Percentiles rank a stretch among this genome's conserved stretches.
These are phyloP conservation scores for Russula earlei DNA, from an alignment of 768 basidiomycete species.

Conservation along the genomic window DNA sequence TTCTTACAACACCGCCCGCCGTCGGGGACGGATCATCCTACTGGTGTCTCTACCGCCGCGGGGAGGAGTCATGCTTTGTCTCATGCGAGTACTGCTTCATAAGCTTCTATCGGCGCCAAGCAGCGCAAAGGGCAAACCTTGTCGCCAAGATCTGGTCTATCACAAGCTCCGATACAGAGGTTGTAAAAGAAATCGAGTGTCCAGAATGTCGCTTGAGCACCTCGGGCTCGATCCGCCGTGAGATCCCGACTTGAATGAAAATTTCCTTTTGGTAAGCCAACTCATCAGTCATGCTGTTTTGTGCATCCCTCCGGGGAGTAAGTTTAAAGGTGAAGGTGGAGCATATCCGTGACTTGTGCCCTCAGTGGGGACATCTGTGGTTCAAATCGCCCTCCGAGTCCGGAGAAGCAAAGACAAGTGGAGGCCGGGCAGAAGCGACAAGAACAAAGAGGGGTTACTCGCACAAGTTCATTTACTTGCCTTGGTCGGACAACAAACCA, in stretches of 20 bases:
- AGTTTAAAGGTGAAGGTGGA: not conserved
- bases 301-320: not conserved
- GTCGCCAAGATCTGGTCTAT: not conserved
- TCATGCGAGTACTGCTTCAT: not conserved
- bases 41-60: not conserved
- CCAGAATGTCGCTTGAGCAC: not conserved
- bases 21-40: not conserved
- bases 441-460: not conserved
- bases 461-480: not conserved
- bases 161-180: too few relatives aligned
- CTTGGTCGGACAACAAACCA: not conserved
- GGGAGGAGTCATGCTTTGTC: not conserved
- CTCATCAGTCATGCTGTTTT: not conserved
- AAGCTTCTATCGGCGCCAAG: not conserved
- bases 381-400: not conserved
- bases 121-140: not conserved
- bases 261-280: not conserved
- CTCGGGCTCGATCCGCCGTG: not conserved
- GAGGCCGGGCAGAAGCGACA: not conserved
- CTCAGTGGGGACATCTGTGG: not conserved
- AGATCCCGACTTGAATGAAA: too few relatives aligned
- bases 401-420: conserved; percentile 1
- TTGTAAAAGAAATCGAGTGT: too few relatives aligned
- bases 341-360: not conserved
- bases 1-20: not conserved